Percentiles rank a stretch among this genome's conserved stretches.
phyloP scores from a whole-genome alignment of 768 basidiomycete genomes.

The Bullera alba region DNA sequence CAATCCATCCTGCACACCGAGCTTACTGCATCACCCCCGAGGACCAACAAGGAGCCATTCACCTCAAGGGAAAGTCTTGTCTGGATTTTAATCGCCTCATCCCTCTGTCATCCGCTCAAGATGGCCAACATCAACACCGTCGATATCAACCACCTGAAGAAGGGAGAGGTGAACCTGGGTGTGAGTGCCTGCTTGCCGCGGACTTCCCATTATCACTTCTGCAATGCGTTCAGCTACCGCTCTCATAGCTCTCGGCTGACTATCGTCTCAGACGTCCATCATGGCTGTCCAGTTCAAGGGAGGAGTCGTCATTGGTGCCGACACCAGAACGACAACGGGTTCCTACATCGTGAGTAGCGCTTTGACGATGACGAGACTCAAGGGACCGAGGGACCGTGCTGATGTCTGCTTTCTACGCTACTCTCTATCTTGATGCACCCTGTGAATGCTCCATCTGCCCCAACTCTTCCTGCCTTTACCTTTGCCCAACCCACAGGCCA shows the following conservation, averaged over 20 bases:
- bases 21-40: too few relatives aligned
- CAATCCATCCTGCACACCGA: too few relatives aligned
- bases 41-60: too few relatives aligned
- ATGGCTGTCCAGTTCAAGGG: conserved; percentile 97
- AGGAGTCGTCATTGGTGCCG: conserved; percentile 94
- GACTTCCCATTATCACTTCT: neutral
- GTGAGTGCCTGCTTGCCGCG: too few relatives aligned
- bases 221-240: neutral
- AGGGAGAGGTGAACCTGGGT: conserved; percentile 93
- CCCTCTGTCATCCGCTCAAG: too few relatives aligned
- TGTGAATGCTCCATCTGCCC: neutral
- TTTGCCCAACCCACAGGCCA: conserved; percentile 57
- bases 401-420: neutral
- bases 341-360: conserved; percentile 75
- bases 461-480: neutral
- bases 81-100: too few relatives aligned
- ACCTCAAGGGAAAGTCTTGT: too few relatives aligned
- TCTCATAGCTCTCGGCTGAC: conserved; percentile 8
- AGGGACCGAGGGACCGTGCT: neutral
- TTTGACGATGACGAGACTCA: neutral
- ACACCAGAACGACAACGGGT: conserved; percentile 93
- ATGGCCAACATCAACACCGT: conserved; percentile 56
- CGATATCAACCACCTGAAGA: conserved; percentile 81
- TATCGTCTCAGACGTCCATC: conserved; percentile 74
- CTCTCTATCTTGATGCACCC: too few relatives aligned